Conservation (phyloP, 164 flowering plant species). For the Houttuynia cordata region DNA sequence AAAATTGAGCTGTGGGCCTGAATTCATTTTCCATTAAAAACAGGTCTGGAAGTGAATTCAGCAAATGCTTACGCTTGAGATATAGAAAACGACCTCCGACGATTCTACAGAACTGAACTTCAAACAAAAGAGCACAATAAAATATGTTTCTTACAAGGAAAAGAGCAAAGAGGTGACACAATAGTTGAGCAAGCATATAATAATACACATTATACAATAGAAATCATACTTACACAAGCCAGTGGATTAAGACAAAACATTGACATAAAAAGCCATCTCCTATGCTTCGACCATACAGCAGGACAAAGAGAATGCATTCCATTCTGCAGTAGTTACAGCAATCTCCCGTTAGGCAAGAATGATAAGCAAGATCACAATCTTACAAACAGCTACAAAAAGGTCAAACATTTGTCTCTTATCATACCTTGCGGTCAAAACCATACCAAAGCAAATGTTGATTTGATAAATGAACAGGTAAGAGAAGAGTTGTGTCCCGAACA, state of each 20-base stretch:
- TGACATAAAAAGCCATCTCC: conserved; percentile 96
- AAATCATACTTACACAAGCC: conserved; percentile 66
- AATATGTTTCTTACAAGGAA: too few species aligned
- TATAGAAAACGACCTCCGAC: too few species aligned
- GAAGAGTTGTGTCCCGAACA: conserved; percentile 88
- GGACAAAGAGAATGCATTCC: conserved; percentile 97
- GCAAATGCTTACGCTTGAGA: too few species aligned
- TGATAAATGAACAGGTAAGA: conserved; percentile 86
- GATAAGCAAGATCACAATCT: background rate
- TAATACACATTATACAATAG: background rate
- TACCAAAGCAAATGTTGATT: conserved; percentile 99
- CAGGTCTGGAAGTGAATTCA: too few species aligned
- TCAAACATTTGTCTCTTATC: too few species aligned
- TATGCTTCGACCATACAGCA: conserved; percentile 94
- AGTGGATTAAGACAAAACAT: conserved; percentile 93
- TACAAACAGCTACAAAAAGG: background rate
- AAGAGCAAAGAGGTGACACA: too few species aligned
- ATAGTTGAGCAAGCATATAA: too few species aligned
- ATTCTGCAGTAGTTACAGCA: conserved; percentile 37
- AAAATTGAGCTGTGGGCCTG: too few species aligned
- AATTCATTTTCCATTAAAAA: too few species aligned
- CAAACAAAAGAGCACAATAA: too few species aligned
- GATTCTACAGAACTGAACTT: too few species aligned
- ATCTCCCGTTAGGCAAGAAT: background rate
- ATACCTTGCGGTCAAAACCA: conserved; percentile 95